Evolutionary conservation across 495 filamentous ascomycete genomes (phyloP).

Genomic region (Aspergillus leporis): DNA sequence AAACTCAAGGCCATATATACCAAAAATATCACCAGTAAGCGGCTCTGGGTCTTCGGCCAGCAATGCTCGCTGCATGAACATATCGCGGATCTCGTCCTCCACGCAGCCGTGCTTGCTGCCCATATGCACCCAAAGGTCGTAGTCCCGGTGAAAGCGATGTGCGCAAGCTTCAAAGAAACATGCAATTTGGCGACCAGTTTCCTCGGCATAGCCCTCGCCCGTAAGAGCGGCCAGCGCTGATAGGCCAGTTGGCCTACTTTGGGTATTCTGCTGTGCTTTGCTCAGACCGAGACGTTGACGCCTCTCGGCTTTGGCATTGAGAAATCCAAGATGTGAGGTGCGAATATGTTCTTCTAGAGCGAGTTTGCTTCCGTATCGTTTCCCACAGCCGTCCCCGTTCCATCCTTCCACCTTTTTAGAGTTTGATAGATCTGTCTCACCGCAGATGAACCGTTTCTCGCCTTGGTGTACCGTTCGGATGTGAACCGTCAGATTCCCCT

Average conservation of each 20-base stretch:
- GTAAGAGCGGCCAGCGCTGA: conserved; percentile 54
- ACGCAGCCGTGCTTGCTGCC: conserved; percentile 49
- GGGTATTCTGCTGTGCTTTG: conserved; percentile 15
- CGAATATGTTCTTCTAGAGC: conserved; percentile 80
- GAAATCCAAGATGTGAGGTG: conserved; percentile 66
- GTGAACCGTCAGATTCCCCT: conserved; percentile 77
- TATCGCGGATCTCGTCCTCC: conserved; percentile 51
- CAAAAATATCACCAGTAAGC: conserved; percentile 32
- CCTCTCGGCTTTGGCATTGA: conserved; percentile 45
- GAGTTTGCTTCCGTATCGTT: conserved; percentile 66
- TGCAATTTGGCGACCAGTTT: conserved; percentile 52
- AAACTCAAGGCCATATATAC: conserved; percentile 48
- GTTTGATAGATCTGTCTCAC: conserved; percentile 57
- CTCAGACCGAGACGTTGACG: conserved; percentile 38
- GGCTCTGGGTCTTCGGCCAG: conserved; percentile 32
- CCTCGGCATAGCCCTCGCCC: conserved; percentile 57
- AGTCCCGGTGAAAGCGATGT: conserved; percentile 63
- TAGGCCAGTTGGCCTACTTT: conserved; percentile 15
- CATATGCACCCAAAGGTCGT: conserved; percentile 69
- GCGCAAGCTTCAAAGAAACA: conserved; percentile 57
- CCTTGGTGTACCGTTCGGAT: conserved; percentile 73
- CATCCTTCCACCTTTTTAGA: conserved; percentile 63
- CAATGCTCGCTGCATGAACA: conserved; percentile 46
- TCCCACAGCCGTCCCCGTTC: conserved; percentile 68
- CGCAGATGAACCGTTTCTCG: conserved; percentile 69